Evolutionary conservation across 148 eudicot genomes (phyloP).

Genomic region (Heliosperma pusillum): DNA sequence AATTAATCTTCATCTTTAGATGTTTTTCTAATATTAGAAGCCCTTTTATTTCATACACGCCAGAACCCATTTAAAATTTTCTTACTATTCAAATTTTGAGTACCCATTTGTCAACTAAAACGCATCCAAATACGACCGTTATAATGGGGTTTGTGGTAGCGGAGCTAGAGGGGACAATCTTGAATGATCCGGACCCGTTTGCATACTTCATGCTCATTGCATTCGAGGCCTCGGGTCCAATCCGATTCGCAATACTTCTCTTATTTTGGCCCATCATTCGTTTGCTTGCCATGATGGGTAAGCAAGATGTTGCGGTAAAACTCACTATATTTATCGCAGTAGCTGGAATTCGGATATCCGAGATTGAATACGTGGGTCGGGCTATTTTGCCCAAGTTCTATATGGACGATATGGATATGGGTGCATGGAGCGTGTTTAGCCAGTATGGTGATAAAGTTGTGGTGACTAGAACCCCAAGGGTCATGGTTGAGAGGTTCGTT

Average conservation of each 20-base stretch:
- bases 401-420: too few species aligned
- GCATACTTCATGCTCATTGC: too few species aligned
- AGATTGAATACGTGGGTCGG: conserved; percentile 51
- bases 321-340: conserved; percentile 47
- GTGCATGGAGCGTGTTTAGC: conserved; percentile 62
- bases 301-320: conserved; percentile 43
- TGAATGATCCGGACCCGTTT: conserved; percentile 42
- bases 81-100: too few species aligned
- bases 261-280: conserved; percentile 44
- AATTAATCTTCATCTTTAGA: too few species aligned
- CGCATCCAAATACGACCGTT: conserved; percentile 53
- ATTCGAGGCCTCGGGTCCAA: conserved; percentile 55
- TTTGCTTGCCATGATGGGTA: conserved; percentile 34
- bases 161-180: too few species aligned
- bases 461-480: conserved; percentile 63
- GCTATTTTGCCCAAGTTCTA: conserved; percentile 67
- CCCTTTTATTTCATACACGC: too few species aligned
- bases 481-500: conserved; percentile 80
- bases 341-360: conserved; percentile 37
- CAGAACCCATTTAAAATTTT: too few species aligned
- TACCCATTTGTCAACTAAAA: too few species aligned
- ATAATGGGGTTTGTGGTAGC: too few species aligned
- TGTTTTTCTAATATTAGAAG: too few species aligned
- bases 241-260: conserved; percentile 45
- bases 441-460: conserved; percentile 57